Evolutionary conservation across 2,329 filamentous ascomycete genomes (phyloP).

Genomic region (Chlorencoelia australis): DNA sequence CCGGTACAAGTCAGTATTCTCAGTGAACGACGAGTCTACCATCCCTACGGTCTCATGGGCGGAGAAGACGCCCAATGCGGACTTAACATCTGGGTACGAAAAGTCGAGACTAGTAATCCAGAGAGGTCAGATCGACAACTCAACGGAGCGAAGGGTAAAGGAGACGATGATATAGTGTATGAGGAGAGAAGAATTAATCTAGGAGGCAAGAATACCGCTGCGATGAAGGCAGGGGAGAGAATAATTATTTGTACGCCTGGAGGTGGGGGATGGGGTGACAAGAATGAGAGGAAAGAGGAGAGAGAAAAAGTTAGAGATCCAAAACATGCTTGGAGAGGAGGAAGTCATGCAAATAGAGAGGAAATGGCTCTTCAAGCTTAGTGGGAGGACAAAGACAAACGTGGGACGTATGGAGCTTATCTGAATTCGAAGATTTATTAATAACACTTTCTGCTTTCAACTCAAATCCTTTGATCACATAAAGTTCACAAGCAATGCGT

Average conservation of each 20-base stretch:
- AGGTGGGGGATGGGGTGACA: slow-evolving; percentile 64
- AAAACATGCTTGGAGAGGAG: slow-evolving; percentile 47
- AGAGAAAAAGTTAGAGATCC: slow-evolving; percentile 44
- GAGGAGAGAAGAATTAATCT: slow-evolving; percentile 57
- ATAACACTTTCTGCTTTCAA: too few species aligned
- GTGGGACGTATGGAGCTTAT: too few species aligned
- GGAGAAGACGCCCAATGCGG: slow-evolving; percentile 72
- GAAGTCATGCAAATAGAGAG: slow-evolving; percentile 46
- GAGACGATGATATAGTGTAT: slow-evolving; percentile 33
- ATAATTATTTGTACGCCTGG: slow-evolving; percentile 73
- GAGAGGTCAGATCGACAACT: slow-evolving; percentile 33
- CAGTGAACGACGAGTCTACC: slow-evolving; percentile 64
- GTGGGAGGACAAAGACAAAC: background rate
- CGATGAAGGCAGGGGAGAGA: slow-evolving; percentile 65
- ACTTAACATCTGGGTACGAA: slow-evolving; percentile 78
- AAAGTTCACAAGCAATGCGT: too few species aligned
- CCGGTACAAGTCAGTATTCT: slow-evolving; percentile 71
- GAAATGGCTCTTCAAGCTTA: slow-evolving; percentile 48
- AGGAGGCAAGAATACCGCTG: slow-evolving; percentile 70
- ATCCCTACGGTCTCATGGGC: slow-evolving; percentile 74
- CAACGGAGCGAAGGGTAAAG: slow-evolving; percentile 18
- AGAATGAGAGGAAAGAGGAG: slow-evolving; percentile 46
- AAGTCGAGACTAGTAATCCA: slow-evolving; percentile 48
- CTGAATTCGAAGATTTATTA: background rate
- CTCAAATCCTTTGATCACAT: too few species aligned